phyloP scores from a whole-genome alignment of 306 rosid species.

The Sicyos baderoa region DNA sequence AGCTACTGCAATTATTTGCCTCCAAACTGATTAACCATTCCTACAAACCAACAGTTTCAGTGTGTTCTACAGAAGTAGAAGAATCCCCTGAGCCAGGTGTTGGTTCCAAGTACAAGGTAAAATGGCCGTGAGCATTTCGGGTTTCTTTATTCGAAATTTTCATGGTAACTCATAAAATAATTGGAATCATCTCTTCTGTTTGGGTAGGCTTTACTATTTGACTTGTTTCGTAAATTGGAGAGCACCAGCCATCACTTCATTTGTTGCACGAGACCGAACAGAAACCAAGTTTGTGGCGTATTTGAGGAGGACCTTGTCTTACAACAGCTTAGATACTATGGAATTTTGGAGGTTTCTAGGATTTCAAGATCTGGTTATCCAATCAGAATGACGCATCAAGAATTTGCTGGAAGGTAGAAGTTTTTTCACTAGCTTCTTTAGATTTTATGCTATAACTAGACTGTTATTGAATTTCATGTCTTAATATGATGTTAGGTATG shows the following conservation, averaged over 20 bases:
- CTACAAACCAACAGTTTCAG: conserved; percentile 38
- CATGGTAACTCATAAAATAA: conserved; percentile 20
- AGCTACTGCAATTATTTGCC: conserved; percentile 47
- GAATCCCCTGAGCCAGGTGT: conserved; percentile 51
- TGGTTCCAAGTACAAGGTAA: conserved; percentile 74
- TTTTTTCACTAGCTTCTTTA: conserved; percentile 3
- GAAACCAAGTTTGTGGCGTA: conserved; percentile 53
- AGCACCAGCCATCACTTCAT: conserved; percentile 79
- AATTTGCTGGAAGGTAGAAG: conserved; percentile 73
- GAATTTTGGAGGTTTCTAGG: conserved; percentile 78
- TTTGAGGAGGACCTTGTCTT: conserved; percentile 61
- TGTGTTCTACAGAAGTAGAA: conserved; percentile 26
- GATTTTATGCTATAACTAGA: neutral
- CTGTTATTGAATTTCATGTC: conserved; percentile 3
- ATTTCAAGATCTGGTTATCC: conserved; percentile 90
- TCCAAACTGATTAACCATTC: conserved; percentile 35
- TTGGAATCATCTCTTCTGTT: conserved; percentile 22
- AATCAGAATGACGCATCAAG: conserved; percentile 72
- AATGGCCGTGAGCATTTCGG: conserved; percentile 19
- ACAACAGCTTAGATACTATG: conserved; percentile 72
- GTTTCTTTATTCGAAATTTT: neutral
- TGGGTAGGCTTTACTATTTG: conserved; percentile 66
- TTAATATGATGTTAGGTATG: conserved; percentile 50
- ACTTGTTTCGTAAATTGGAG: conserved; percentile 79
- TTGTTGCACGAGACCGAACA: conserved; percentile 86